Evolutionary conservation across 495 filamentous ascomycete species (phyloP), one percentile per base, ranked within the genome.

Genomic region (Daldinia vernicosa): DNA sequence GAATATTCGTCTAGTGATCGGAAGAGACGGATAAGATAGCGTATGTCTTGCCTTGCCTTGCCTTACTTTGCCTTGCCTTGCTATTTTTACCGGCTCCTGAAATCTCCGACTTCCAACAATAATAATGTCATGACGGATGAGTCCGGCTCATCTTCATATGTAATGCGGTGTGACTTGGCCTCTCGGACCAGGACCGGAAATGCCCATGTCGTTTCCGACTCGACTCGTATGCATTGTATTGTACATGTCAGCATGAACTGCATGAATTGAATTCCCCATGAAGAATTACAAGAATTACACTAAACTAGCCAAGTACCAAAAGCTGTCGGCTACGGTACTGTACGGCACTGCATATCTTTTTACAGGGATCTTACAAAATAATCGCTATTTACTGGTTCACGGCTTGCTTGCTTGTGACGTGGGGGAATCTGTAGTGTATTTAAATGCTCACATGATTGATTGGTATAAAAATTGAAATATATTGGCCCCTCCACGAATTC

Each of bases 391-490:
- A 62, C 63, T 69, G 58, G 66, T n/a, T 55, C 54, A 33, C 35
- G 53, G 26, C 45, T 40, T 28, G 22, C 26, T 45, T 52, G 57
- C 52, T 33, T 66, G 68, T 66, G 67, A 70, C 67, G 68, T 71
- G 68, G 68, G 27, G 62, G 27, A 57, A 62, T 57, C 35, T 57
- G 26, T 43, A 43, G 17, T 43, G 28, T 45, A 55, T 60, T 15
- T 60, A 26, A 52, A 40, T 30, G 62, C n/a, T 71, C 68, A 71
- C 63, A 71, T 71, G 68, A 71, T 53, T 40, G 50, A 61, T 56
- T 53, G 33, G 62, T 7, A 27, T 69, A 43, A 63, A 43, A 58
- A 58, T 24, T 59, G 60, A 63, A 63, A 52, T 60, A 52, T 60
- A 40, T 43, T 69, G 35, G 53, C 67, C 54, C 60, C 55, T 65